phyloP scores from a whole-genome alignment of 495 filamentous ascomycete genomes.

The Pyrenula massariospora region DNA sequence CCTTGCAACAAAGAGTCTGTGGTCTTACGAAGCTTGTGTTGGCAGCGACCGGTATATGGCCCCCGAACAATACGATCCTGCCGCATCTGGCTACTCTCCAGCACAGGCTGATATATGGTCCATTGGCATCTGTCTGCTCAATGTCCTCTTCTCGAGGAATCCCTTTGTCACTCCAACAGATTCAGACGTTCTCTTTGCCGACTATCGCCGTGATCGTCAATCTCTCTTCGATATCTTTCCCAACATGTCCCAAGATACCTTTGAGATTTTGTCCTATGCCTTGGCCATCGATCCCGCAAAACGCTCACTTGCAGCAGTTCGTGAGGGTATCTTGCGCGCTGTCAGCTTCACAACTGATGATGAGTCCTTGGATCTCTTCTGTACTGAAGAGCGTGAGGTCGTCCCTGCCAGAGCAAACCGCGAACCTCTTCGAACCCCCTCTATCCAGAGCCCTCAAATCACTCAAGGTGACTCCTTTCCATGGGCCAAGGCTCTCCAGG shows the following conservation, averaged over 20 bases:
- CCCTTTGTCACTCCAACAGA: slow-evolving; percentile 82
- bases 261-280: slow-evolving; percentile 77
- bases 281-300: slow-evolving; percentile 83
- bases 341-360: slow-evolving; percentile 94
- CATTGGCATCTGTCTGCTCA: slow-evolving; percentile 88
- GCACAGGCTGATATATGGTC: slow-evolving; percentile 94
- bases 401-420: slow-evolving; percentile 75
- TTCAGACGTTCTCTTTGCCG: slow-evolving; percentile 78
- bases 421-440: slow-evolving; percentile 91
- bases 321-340: slow-evolving; percentile 61
- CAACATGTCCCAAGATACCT: slow-evolving; percentile 96
- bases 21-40: slow-evolving; percentile 83
- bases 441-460: slow-evolving; percentile 77
- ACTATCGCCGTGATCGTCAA: slow-evolving; percentile 85
- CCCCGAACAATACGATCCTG: slow-evolving; percentile 89
- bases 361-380: slow-evolving; percentile 86
- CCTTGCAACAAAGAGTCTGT: slow-evolving; percentile 71
- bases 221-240: slow-evolving; percentile 97
- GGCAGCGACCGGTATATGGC: slow-evolving; percentile 99
- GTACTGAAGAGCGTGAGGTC: slow-evolving; percentile 60
- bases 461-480: slow-evolving; percentile 78
- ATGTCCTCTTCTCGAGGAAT: slow-evolving; percentile 91
- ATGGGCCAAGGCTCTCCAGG: slow-evolving; percentile 85
- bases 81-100: slow-evolving; percentile 76
- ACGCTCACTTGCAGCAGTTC: slow-evolving; percentile 67